Evolutionary conservation across 1,284 basidiomycete species (phyloP).

Genomic region (Baeospora myosura): DNA sequence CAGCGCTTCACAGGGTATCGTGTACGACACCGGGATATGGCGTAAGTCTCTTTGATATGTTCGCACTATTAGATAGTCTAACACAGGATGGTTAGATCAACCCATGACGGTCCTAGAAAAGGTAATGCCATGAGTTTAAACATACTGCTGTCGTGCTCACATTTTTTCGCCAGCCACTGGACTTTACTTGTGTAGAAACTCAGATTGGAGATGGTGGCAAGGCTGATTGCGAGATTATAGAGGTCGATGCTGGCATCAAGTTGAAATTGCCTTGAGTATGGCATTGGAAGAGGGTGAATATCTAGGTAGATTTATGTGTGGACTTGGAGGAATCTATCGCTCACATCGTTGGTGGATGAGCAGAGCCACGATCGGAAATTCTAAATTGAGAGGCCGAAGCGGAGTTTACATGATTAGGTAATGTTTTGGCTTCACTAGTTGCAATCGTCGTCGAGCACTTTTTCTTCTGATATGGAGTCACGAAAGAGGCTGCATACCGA

Average conservation of each 20-base stretch:
- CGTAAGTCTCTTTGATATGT: slow-evolving; percentile 47
- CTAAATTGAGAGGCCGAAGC: slow-evolving; percentile 1
- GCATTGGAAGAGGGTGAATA: background rate
- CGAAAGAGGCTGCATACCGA: slow-evolving; percentile 57
- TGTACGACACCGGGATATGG: slow-evolving; percentile 80
- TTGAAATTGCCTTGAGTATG: slow-evolving; percentile 18
- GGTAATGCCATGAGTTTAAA: slow-evolving; percentile 30
- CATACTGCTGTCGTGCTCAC: background rate
- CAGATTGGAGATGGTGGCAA: slow-evolving; percentile 69
- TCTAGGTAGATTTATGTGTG: too few species aligned
- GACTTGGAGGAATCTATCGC: background rate
- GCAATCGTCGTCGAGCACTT: background rate
- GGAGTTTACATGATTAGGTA: too few species aligned
- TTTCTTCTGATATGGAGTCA: slow-evolving; percentile 41
- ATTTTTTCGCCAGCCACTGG: slow-evolving; percentile 47
- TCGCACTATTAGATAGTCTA: slow-evolving; percentile 3
- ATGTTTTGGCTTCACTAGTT: background rate
- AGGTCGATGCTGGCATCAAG: slow-evolving; percentile 40
- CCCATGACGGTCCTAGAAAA: slow-evolving; percentile 75
- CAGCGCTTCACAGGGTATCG: slow-evolving; percentile 72
- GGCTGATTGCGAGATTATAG: slow-evolving; percentile 73
- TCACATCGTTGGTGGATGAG: background rate
- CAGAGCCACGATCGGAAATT: slow-evolving; percentile 2
- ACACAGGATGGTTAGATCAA: slow-evolving; percentile 55
- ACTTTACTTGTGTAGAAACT: slow-evolving; percentile 79